phyloP scores from a whole-genome alignment of 129 eudicot genomes.

The Apium graveolens region DNA sequence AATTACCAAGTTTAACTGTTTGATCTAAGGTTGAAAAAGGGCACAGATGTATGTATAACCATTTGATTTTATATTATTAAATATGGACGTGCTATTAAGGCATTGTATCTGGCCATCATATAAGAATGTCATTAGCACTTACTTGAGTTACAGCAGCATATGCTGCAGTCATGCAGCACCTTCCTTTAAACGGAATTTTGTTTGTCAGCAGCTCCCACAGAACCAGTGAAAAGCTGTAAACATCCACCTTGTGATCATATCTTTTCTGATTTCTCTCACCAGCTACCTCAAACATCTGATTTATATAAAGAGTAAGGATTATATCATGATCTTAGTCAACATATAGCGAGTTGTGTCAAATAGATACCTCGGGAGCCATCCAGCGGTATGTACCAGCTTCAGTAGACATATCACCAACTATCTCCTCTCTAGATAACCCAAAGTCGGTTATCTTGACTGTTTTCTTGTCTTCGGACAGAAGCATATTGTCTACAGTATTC shows the following conservation, averaged over 20 bases:
- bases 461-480: slow-evolving; percentile 30
- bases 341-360: neutral
- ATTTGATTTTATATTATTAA: neutral
- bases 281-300: slow-evolving; percentile 29
- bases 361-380: slow-evolving; percentile 52
- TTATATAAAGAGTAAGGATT: slow-evolving; percentile 1
- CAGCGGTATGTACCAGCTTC: slow-evolving; percentile 50
- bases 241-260: slow-evolving; percentile 45
- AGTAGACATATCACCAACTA: slow-evolving; percentile 32
- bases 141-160: slow-evolving; percentile 37
- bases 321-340: neutral
- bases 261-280: slow-evolving; percentile 23
- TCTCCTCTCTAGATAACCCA: slow-evolving; percentile 43
- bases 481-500: slow-evolving; percentile 29
- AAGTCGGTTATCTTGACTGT: slow-evolving; percentile 36
- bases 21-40: neutral
- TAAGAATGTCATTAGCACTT: slow-evolving; percentile 7
- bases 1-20: neutral
- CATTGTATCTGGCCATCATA: neutral
- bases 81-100: neutral
- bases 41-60: neutral
- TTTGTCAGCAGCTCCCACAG: slow-evolving; percentile 42
- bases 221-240: slow-evolving; percentile 43
- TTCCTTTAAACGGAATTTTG: slow-evolving; percentile 39
- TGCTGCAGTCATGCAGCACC: slow-evolving; percentile 26